Conservation (phyloP, 2,329 filamentous ascomycete species). For the Achaetomium macrosporum region DNA sequence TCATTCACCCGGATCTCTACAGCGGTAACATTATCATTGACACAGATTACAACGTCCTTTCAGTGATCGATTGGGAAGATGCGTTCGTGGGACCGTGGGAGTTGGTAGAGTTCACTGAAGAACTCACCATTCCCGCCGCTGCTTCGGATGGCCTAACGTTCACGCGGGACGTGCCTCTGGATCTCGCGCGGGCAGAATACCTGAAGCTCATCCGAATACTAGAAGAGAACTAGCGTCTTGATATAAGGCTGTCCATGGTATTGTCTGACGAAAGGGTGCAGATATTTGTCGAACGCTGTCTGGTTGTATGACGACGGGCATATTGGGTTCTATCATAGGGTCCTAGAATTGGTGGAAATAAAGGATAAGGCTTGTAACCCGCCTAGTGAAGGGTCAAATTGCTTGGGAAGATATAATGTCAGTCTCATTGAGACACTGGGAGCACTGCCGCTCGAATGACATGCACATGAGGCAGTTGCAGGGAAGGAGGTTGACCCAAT, state of each 20-base stretch:
- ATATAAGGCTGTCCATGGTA: background rate
- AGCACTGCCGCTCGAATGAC: too few species aligned
- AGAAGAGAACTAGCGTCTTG: background rate
- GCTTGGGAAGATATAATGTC: too few species aligned
- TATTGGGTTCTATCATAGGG: background rate
- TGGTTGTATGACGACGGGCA: background rate
- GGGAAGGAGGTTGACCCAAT: too few species aligned
- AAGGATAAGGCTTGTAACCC: too few species aligned
- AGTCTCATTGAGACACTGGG: too few species aligned
- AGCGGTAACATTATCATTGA: slow-evolving; percentile 8
- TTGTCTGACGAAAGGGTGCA: background rate
- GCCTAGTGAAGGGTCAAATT: background rate
- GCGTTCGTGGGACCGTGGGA: background rate
- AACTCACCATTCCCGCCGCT: background rate
- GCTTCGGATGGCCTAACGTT: background rate
- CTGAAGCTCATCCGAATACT: background rate
- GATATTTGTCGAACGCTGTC: background rate
- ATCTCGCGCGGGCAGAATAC: background rate
- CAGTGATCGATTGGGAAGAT: background rate
- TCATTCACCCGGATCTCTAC: background rate
- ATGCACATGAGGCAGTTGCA: too few species aligned
- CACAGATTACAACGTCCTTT: background rate
- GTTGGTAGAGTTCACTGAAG: background rate
- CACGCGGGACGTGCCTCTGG: background rate
- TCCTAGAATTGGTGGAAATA: background rate